These are phyloP conservation scores for Lactifluus piperatus DNA, from an alignment of 768 basidiomycete genomes.

Conservation along the genomic window DNA sequence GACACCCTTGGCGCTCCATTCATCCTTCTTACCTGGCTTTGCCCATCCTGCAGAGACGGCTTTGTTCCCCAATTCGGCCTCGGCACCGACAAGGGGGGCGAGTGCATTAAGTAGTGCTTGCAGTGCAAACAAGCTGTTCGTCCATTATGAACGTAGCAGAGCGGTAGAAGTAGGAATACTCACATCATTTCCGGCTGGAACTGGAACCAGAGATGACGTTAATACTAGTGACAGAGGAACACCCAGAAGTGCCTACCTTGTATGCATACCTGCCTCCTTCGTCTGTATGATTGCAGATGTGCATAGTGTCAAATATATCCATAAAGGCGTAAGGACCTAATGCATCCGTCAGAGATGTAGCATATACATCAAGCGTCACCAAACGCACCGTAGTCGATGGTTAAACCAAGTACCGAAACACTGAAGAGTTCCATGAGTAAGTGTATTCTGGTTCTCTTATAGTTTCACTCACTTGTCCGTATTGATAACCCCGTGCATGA, in stretches of 20 bases:
- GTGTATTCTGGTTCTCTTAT: constrained; percentile 4
- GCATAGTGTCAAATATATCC: constrained; percentile 79
- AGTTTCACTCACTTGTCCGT: constrained; percentile 72
- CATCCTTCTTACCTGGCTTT: constrained; percentile 38
- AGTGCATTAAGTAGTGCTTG: constrained; percentile 69
- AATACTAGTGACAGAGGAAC: constrained; percentile 5
- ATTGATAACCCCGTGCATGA: constrained; percentile 96
- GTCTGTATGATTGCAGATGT: constrained; percentile 91
- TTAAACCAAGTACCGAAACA: constrained; percentile 64
- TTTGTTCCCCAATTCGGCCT: constrained; percentile 43
- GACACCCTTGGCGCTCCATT: constrained; percentile 53
- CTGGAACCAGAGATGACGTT: constrained; percentile 27
- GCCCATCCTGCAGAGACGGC: constrained; percentile 60
- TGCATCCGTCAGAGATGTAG: background rate
- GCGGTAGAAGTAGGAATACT: constrained; percentile 20
- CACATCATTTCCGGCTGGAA: constrained; percentile 76
- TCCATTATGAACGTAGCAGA: constrained; percentile 4
- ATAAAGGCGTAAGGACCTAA: constrained; percentile 88
- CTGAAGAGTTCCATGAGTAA: constrained; percentile 28
- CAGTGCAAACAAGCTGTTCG: constrained; percentile 61
- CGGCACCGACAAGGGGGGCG: constrained; percentile 80
- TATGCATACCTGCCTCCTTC: constrained; percentile 72
- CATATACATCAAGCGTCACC: background rate
- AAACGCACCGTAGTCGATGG: constrained; percentile 61
- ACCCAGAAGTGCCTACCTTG: constrained; percentile 29